phyloP scores from a whole-genome alignment of 768 basidiomycete species.

The Leccinellum rugosiceps region DNA sequence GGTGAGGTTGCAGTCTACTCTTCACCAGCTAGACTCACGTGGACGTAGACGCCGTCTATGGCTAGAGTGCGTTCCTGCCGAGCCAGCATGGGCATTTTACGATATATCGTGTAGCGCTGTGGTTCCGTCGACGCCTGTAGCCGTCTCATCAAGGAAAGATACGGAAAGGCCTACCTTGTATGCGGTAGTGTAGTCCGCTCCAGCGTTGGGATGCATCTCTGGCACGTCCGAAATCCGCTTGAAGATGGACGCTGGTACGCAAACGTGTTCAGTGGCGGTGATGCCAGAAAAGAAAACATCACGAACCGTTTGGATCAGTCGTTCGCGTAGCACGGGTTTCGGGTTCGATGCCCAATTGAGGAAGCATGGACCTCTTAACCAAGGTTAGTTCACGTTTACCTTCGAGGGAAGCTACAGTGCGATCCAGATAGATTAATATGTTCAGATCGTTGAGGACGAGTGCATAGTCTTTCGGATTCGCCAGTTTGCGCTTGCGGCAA shows the following conservation, averaged over 20 bases:
- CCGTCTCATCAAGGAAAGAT: background rate
- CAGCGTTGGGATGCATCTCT: constrained; percentile 53
- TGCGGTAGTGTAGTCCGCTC: constrained; percentile 76
- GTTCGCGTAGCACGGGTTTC: constrained; percentile 64
- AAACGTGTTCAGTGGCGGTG: background rate
- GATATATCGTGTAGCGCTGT: constrained; percentile 88
- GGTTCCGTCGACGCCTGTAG: background rate
- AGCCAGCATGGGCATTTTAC: constrained; percentile 93
- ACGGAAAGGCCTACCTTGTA: constrained; percentile 62
- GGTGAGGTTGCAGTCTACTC: constrained; percentile 6
- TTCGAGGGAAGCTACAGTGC: constrained; percentile 93
- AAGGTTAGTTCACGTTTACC: constrained; percentile 82
- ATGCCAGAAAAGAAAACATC: background rate
- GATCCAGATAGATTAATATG: constrained; percentile 84
- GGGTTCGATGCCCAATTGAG: constrained; percentile 65
- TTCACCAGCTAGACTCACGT: constrained; percentile 45
- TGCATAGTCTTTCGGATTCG: constrained; percentile 77
- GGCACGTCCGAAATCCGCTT: constrained; percentile 73
- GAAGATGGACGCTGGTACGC: constrained; percentile 79
- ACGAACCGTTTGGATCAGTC: constrained; percentile 88
- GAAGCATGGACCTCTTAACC: constrained; percentile 74
- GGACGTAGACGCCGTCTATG: constrained; percentile 92
- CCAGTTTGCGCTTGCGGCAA: constrained; percentile 64
- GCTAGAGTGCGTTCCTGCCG: constrained; percentile 89
- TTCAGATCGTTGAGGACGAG: constrained; percentile 60